These are phyloP conservation scores for Misopates orontium DNA, from an alignment of 257 asterid species.

Conservation along the genomic window DNA sequence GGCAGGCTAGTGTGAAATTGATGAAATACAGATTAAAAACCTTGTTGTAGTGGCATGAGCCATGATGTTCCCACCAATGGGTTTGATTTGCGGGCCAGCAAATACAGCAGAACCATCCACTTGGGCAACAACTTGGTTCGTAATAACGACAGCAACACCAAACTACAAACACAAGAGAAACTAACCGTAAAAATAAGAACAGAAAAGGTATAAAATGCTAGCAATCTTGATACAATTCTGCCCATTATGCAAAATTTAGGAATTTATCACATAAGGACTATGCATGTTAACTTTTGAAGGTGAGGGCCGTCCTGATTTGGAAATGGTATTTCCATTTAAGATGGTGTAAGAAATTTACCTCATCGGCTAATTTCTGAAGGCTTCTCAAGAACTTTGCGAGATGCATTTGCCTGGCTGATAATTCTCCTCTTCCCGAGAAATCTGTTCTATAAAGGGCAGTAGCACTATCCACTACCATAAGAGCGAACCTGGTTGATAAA, in stretches of 20 bases:
- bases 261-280: no score
- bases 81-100: conserved; percentile 89
- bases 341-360: conserved; percentile 40
- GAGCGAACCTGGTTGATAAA: conserved; percentile 73
- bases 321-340: not conserved
- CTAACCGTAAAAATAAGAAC: not conserved
- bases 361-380: conserved; percentile 97
- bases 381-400: conserved; percentile 94
- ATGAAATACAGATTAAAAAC: conserved; percentile 30
- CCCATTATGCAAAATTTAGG: not conserved
- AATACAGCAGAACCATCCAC: conserved; percentile 93
- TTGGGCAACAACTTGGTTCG: conserved; percentile 99
- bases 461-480: conserved; percentile 94
- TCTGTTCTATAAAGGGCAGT: conserved; percentile 97
- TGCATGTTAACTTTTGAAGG: no score
- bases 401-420: conserved; percentile 98
- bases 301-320: no score
- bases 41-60: conserved; percentile 97
- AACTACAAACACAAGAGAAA: conserved; percentile 47
- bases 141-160: conserved; percentile 90
- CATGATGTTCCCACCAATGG: conserved; percentile 97
- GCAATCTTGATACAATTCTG: no score
- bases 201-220: no score
- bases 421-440: conserved; percentile 92
- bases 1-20: not conserved